Evolutionary conservation across 2,329 filamentous ascomycete species (phyloP), one percentile per base, ranked within the genome.

Genomic region (Ophiobolus disseminans): DNA sequence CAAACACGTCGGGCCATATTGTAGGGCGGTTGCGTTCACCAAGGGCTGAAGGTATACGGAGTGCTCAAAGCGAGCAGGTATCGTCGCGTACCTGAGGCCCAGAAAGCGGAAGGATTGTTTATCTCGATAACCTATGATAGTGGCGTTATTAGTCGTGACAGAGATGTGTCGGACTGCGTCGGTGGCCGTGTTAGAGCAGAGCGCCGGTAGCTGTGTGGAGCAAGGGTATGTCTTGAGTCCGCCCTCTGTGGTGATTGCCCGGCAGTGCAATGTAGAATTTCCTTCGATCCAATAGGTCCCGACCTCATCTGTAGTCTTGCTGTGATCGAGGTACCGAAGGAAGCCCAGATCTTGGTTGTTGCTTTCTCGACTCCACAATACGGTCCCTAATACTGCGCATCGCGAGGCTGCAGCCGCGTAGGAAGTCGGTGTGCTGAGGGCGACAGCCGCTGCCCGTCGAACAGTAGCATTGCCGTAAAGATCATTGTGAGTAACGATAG

Each of bases 31-130:
- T 17, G 77, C 65, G 45, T 78, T 76, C 11, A 35, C 30, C 25
- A 45, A 32, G 3, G 55, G 54, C 13, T 57, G 74, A 17, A 66
- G 53, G 48, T 79, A 78, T 1, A 67, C 65, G 0, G 78, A 73
- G 51, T 82, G 76, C 1, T 72, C 73, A 58, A 80, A 81, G 14
- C 79, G 69, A 43, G 72, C 59, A 1, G 78, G 77, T 43, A 74
- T 69, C 0, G 72, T 55, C 3, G 77, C 78, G 50, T 80, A 81
- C 42, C 76, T 74, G 25, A 82, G 64, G 13, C 79, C 80, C 14
- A 79, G 67, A 55, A 82, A 82, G 5, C 80, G 78, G 57, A 82
- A 83, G 10, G 75, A 45, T 17, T 75, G 67, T n/a, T 69, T 73
- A 47, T 80, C 77, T 11, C 78, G 76, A 47, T 73, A 78, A 1